Base-by-base conservation (phyloP, 179 eudicot genomes). In the Patellifolia procumbens region DNA sequence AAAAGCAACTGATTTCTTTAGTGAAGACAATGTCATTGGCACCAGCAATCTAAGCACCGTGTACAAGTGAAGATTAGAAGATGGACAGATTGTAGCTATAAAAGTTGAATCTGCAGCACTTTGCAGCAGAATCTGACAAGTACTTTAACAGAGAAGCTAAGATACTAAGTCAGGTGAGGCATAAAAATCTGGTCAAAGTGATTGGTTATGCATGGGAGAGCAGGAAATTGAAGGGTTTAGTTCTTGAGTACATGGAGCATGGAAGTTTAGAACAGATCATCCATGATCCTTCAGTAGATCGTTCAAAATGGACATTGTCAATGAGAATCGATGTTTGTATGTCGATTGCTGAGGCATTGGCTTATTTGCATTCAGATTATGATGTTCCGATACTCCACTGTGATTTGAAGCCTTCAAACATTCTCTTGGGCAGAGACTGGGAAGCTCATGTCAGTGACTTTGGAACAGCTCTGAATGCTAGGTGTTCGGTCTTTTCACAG, bases 121-220 rank as follows among this genome's bases (percentile, higher is more conserved):
- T 91, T 74, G 83, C 95, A 29, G 87, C 52, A 62, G 97, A 90
- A 74, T 84, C 97, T 39, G 94, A 90, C 45, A 87, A 91, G 78
- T 81, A 84, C 77, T 95, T 95, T 74, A 76, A 88, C 68, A 87
- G 86, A 77, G 99, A 93, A 89, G 82, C 88, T 45, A 87, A 87
- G 70, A 88, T 88, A 46, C 76, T 91, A 72, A 83, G 91, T 74
- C 88, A 83, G 63, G 63, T 95, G 69, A 89, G 89, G 70, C 99
- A 95, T 61, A 85, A 85, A 81, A 91, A 95, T 83, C 78, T 95
- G 32, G 98, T 95, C 34, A 95, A 93, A 81, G 84, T 95, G 7
- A 82, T 89, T 60, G 99, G 99, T 42, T 95, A 86, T 75, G 97
- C 97, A 6, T 95, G 99, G 99, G 93, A 93, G 86, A 91, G 97